Base-by-base conservation (phyloP, 192 early-diverging fungal species). In the Coemansia erecta region DNA sequence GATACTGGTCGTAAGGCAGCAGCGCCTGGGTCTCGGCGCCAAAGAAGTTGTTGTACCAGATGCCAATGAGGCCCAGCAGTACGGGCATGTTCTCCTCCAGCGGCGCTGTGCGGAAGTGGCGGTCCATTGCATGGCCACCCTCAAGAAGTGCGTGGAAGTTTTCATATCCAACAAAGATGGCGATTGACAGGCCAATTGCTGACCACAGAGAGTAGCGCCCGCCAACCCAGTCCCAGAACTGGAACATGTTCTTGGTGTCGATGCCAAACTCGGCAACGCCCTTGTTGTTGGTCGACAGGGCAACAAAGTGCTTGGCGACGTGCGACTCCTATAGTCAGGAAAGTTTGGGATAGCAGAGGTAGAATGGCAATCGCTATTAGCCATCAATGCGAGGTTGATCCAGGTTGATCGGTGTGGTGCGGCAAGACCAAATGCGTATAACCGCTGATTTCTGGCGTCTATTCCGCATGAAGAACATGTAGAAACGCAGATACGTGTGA, bases 31-130 rank as follows among this genome's bases (percentile, higher is more conserved):
- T 96, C 66, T 96, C 88, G 42, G 92, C 89, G 63, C 89, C 93
- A 67, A 89, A 95, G 68, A 99, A 99, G 87, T 99, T 91, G 87
- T 98, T 99, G 85, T 99, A 99, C 94, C 93, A 97, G 60, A 98
- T 70, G 58, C 96, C 96, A 22, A 98, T 47, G 19, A 94, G 71
- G 58, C 81, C 97, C 51, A 99, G 69, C 41, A 99, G 77, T 6
- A 91, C 91, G 11, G 97, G 97, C 58, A 99, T 64, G 80, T 98
- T 99, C 61, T 98, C 72, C 57, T 96, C 94, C 9, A 98, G 80
- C 42, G 93, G 93, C 5, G 95, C 85, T 47, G 83, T 91, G 61
- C 83, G 81, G 85, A 97, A 99, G 73, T 99, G 95, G 40, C 90
- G 77, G 72, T 99, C 97, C 94, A 99, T 97, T 51, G 91, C 94